Evolutionary conservation across 2,329 filamentous ascomycete genomes (phyloP), one percentile per base, ranked within the genome.

Genomic region (Gnomoniopsis sp.): DNA sequence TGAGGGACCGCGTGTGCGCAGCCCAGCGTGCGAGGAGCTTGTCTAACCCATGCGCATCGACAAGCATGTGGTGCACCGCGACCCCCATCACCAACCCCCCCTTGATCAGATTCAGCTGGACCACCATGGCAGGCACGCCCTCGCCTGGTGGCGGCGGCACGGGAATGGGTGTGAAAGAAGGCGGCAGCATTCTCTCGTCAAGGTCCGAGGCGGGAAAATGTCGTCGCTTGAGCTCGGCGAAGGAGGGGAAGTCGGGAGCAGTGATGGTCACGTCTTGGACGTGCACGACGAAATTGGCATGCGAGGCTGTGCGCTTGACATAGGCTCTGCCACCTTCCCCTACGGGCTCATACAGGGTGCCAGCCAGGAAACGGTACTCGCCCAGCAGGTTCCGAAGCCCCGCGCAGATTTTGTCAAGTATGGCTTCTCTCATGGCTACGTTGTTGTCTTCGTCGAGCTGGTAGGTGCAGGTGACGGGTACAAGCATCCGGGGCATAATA

Each of bases 401-500:
- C 10, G 15, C 47, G 21, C 53, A 49, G 3, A 55, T 43, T 15
- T 48, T 22, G 6, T 8, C 12, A 12, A 55, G 47, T 2, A 55
- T 12, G 19, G 53, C n/a, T 17, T 49, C 34, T 6, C 22, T 43
- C 10, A 36, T n/a, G n/a, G n/a, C 33, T 43, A 26, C 17, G 30
- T 33, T 21, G 11, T 55, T 21, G 2, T n/a, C n/a, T n/a, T n/a
- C n/a, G n/a, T 30, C 34, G 21, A 55, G 14, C 2, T 21, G 17
- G 44, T 55, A 55, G 12, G 44, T 48, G 33, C 44, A 41, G 11
- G 53, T 55, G 44, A 55, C 36, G 3, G 53, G 53, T 8, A 55
- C 38, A 17, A 48, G 48, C 30, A 55, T 55, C 11, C 48, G 22
- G 11, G 53, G 53, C 53, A 55, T 55, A 6, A 55, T 55, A 26